Evolutionary conservation across 2,329 filamentous ascomycete genomes (phyloP).

Genomic region (Cordyceps cicadae): DNA sequence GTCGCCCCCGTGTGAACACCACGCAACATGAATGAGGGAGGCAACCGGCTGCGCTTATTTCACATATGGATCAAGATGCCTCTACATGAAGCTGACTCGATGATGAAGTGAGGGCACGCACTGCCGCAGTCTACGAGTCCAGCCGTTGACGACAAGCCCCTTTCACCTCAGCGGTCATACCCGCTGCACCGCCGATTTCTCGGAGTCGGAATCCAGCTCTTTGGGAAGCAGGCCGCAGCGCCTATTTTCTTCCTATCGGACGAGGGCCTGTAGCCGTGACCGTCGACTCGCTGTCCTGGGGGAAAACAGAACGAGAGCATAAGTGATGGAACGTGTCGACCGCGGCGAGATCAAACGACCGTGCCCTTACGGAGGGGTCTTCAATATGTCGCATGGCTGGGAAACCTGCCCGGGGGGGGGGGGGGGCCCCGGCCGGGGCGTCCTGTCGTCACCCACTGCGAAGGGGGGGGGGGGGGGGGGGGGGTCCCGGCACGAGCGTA

Average conservation of each 20-base stretch:
- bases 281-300: neutral
- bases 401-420: neutral
- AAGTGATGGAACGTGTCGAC: neutral
- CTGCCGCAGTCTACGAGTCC: neutral
- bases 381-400: neutral
- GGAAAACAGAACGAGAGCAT: too few species aligned
- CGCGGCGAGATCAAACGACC: neutral
- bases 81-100: neutral
- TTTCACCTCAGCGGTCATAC: neutral
- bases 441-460: too few species aligned
- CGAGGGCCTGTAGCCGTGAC: neutral
- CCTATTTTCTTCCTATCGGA: too few species aligned
- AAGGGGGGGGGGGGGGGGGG: too few species aligned
- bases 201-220: neutral
- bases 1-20: neutral
- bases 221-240: neutral
- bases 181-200: neutral
- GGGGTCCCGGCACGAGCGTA: too few species aligned
- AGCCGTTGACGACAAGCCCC: neutral
- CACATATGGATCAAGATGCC: neutral
- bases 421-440: too few species aligned
- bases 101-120: neutral
- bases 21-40: neutral
- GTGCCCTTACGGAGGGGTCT: neutral
- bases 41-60: too few species aligned